Base-by-base conservation (phyloP, 352 stramenopile species). In the Globisporangium radiosum region DNA sequence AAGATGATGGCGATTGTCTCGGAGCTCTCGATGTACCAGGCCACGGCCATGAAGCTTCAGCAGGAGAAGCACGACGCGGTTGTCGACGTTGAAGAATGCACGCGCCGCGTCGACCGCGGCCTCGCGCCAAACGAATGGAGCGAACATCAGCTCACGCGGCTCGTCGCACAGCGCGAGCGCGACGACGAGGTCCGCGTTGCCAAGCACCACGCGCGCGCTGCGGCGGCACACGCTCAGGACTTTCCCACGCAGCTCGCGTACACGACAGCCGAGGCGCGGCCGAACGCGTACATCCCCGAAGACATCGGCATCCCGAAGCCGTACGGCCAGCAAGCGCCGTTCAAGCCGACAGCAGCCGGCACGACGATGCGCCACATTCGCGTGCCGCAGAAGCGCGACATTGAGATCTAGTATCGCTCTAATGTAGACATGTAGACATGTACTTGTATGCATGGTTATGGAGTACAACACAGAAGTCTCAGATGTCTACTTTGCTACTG, bases 11-110 rank as follows among this genome's bases (percentile, higher is more conserved):
- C 93, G n/a, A 69, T 94, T 1, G 90, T 98, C 4, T 96, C 83
- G 2, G 93, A 98, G 75, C 69, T 98, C 9, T 96, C 85, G 13
- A 98, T 98, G 92, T 97, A 97, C 68, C 92, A 98, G 63, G 92
- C 93, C 8, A 97, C 92, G 10, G 87, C 90, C 15, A 91, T 98
- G 71, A 96, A 96, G 63, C 77, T 98, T 4, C 86, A 97, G 62
- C 87, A 97, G 58, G 91, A 98, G 63, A 97, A 96, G 62, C 75
- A 92, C 59, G 73, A 92, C 43, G 56, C 64, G 14, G 66, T 77
- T 38, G 79, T 81, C 17, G 81, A 91, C 40, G 71, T 93, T 8
- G 76, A 94, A 40, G 80, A 92, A 19, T 81, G 71, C 10, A 63
- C 69, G 7, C 84, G 80, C 54, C 77, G 76, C 1, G 59, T 82